phyloP scores from a whole-genome alignment of 805 yeast species.

The Metschnikowia gruessii region DNA sequence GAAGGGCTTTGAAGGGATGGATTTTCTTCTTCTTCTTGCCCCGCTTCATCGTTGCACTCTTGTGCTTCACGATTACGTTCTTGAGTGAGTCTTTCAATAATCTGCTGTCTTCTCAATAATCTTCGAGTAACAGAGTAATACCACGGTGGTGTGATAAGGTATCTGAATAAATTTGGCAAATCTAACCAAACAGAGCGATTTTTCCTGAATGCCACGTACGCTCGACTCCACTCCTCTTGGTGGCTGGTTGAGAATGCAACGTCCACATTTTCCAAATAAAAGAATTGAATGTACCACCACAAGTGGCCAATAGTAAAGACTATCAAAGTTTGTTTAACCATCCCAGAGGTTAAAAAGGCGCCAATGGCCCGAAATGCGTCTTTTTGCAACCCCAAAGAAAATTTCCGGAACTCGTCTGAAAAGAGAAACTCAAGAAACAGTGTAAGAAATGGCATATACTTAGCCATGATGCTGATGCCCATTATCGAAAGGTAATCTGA shows the following conservation, averaged over 20 bases:
- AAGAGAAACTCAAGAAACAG: slow-evolving; percentile 13
- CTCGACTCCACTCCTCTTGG: slow-evolving; percentile 8
- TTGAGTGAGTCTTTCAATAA: background rate
- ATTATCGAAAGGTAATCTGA: slow-evolving; percentile 37
- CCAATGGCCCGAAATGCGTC: slow-evolving; percentile 6
- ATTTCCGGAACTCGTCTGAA: slow-evolving; percentile 13
- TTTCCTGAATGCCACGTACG: background rate
- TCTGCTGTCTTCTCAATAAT: slow-evolving; percentile 1
- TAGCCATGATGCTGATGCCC: slow-evolving; percentile 42
- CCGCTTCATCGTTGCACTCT: background rate
- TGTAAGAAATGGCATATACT: slow-evolving; percentile 40
- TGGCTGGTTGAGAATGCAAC: slow-evolving; percentile 1
- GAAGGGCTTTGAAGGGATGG: background rate
- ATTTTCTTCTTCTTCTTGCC: background rate
- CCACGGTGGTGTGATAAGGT: slow-evolving; percentile 13
- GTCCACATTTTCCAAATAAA: slow-evolving; percentile 11
- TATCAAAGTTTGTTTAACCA: slow-evolving; percentile 17
- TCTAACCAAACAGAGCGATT: background rate
- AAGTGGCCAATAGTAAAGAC: slow-evolving; percentile 26
- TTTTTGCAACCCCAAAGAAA: slow-evolving; percentile 2
- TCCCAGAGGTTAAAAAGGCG: slow-evolving; percentile 8
- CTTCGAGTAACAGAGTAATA: slow-evolving; percentile 1
- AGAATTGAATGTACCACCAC: slow-evolving; percentile 33
- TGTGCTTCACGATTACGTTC: background rate
- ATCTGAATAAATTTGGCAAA: slow-evolving; percentile 5